Evolutionary conservation across 2,329 filamentous ascomycete species (phyloP), one percentile per base, ranked within the genome.

Genomic region (Dactylonectria macrodidyma): DNA sequence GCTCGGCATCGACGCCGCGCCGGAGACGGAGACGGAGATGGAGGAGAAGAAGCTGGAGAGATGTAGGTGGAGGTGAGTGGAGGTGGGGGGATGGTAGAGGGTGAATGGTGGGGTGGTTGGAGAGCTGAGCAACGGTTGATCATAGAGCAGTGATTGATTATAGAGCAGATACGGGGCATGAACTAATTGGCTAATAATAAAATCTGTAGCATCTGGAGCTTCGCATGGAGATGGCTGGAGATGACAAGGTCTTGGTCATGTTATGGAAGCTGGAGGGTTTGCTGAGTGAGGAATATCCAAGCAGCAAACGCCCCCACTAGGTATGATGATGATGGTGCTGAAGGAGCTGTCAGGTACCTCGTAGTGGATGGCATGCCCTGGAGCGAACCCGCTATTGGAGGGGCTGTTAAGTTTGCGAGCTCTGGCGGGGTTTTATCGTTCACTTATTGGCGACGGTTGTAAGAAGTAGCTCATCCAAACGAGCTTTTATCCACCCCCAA

Each of bases 261-360:
- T 22, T 60, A 60, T 52, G 58, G 30, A 60, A 52, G 30, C 33
- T 9, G 5, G 9, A 33, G 22, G 44, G 26, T 33, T 16, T 60
- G 62, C 56, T 65, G 62, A 65, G 57, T 60, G 62, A 65, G 57
- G 38, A 34, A 60, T 59, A 22, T 41, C 56, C 62, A 59, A 65
- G 62, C 56, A 58, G 19, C 12, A 26, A 59, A 6, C 6, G 41
- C 41, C 41, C 41, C 41, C 41, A 44, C 41, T n/a, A 19, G 19
- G 19, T 19, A 19, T 19, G 19, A 9, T n/a, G 41, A 44, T 44
- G 41, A 14, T 14, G n/a, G 41, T n/a, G 41, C 14, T 44, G 41
- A n/a, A 44, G 12, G 14, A n/a, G n/a, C 41, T 44, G 41, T n/a
- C 41, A 19, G 41, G 41, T n/a, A 44, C 41, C 41, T 44, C 14